Conservation (phyloP, 768 basidiomycete genomes). For the Hirschioporus abietinus region DNA sequence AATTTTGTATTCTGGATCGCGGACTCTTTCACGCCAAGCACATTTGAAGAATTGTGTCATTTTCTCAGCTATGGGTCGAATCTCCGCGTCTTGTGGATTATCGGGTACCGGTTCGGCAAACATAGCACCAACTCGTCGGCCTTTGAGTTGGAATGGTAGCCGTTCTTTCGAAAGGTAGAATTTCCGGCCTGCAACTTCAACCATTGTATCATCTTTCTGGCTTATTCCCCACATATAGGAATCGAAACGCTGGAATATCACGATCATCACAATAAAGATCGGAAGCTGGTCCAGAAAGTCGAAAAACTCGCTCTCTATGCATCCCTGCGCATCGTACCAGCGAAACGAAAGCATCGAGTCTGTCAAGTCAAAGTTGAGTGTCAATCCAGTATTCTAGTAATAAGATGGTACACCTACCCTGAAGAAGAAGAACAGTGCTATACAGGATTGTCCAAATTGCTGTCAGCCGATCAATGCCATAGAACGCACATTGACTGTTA, state of each 20-base stretch:
- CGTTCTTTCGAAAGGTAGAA: not conserved
- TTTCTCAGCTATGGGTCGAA: not conserved
- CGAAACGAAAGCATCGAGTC: not conserved
- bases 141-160: not conserved
- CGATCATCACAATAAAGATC: not conserved
- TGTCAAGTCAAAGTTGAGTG: not conserved
- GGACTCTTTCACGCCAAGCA: not conserved
- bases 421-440: not conserved
- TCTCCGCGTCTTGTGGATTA: not conserved
- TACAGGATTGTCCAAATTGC: not conserved
- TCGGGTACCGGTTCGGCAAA: not conserved
- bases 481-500: not conserved
- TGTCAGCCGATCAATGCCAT: not conserved
- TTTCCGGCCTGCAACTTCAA: not conserved
- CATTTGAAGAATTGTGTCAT: not conserved
- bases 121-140: not conserved
- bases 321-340: not conserved
- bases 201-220: not conserved
- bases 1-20: not conserved
- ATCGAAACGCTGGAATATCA: not conserved
- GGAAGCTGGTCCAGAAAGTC: not conserved
- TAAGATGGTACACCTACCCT: not conserved
- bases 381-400: not conserved
- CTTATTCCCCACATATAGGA: not conserved
- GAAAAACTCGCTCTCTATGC: not conserved